These are phyloP conservation scores for Candida sakaeoensis DNA, from an alignment of 805 yeast genomes.

Conservation along the genomic window DNA sequence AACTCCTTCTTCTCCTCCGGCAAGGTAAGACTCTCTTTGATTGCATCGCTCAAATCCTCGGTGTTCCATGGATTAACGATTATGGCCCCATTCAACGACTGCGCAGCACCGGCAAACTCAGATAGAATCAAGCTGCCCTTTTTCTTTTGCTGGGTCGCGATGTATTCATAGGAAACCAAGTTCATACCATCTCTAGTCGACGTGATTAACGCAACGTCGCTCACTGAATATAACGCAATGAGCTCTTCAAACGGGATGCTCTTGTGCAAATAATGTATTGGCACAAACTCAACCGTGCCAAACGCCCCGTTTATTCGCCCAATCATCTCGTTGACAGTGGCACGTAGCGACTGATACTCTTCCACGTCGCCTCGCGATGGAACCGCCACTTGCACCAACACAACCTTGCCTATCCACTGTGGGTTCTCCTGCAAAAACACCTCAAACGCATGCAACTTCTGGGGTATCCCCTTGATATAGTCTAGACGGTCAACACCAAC, in stretches of 20 bases:
- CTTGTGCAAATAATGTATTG: constrained; percentile 94
- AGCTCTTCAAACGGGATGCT: constrained; percentile 88
- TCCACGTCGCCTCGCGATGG: constrained; percentile 98
- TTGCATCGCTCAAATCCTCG: constrained; percentile 84
- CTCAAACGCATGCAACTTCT: constrained; percentile 93
- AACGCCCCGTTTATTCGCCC: constrained; percentile 95
- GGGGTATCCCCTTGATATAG: constrained; percentile 97
- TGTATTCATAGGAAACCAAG: constrained; percentile 91
- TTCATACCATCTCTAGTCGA: constrained; percentile 99
- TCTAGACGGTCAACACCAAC: constrained; percentile 97
- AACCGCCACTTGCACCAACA: constrained; percentile 93
- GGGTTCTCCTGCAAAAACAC: constrained; percentile 90
- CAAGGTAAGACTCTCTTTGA: constrained; percentile 80
- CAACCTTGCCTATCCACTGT: constrained; percentile 97
- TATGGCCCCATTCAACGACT: constrained; percentile 88
- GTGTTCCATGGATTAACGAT: constrained; percentile 98
- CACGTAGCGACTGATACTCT: constrained; percentile 89
- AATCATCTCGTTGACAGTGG: constrained; percentile 92
- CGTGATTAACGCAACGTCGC: constrained; percentile 89
- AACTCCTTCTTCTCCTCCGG: constrained; percentile 74
- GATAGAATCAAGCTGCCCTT: constrained; percentile 85
- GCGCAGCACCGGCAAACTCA: constrained; percentile 99
- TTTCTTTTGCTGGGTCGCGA: constrained; percentile 86
- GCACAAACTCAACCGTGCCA: constrained; percentile 96
- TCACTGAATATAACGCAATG: constrained; percentile 76